A percentile compares a stretch with the other conserved stretches of the same genome.
phyloP scores from a whole-genome alignment of 2,329 filamentous ascomycete species.

The Akanthomyces lecanii region DNA sequence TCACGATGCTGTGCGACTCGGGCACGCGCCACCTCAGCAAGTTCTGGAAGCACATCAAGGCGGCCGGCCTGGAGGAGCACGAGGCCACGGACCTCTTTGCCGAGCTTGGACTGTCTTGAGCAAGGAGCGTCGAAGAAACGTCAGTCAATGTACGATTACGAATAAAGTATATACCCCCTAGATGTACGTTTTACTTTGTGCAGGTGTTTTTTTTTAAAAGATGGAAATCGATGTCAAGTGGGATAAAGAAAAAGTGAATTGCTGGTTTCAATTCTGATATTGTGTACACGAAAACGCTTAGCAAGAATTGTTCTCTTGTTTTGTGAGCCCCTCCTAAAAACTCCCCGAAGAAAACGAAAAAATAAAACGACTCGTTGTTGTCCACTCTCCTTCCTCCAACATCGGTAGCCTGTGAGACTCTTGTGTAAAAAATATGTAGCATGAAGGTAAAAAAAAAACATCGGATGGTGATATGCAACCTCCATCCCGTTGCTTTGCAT shows the following conservation, averaged over 20 bases:
- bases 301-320: slow-evolving; percentile 6
- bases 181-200: not conserved
- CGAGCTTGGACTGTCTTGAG: slow-evolving; percentile 41
- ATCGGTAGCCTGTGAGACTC: not conserved
- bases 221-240: not conserved
- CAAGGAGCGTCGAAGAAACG: slow-evolving; percentile 16
- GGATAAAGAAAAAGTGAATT: not conserved
- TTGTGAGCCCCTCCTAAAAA: not conserved
- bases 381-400: not conserved
- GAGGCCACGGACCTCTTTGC: slow-evolving; percentile 45
- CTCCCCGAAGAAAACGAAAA: not conserved
- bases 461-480: not conserved
- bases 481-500: not conserved
- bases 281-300: slow-evolving; percentile 8
- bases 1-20: slow-evolving; percentile 83
- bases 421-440: not conserved
- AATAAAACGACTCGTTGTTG: slow-evolving; percentile 9
- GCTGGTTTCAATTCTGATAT: not conserved
- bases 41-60: slow-evolving; percentile 73
- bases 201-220: not conserved
- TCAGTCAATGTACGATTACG: slow-evolving; percentile 11
- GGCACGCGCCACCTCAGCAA: slow-evolving; percentile 79
- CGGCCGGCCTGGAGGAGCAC: slow-evolving; percentile 61
- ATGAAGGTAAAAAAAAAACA: slow-evolving; percentile 20
- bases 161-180: slow-evolving; percentile 5